phyloP scores from a whole-genome alignment of 208 protist genomes.

The Leishmania guyanensis region DNA sequence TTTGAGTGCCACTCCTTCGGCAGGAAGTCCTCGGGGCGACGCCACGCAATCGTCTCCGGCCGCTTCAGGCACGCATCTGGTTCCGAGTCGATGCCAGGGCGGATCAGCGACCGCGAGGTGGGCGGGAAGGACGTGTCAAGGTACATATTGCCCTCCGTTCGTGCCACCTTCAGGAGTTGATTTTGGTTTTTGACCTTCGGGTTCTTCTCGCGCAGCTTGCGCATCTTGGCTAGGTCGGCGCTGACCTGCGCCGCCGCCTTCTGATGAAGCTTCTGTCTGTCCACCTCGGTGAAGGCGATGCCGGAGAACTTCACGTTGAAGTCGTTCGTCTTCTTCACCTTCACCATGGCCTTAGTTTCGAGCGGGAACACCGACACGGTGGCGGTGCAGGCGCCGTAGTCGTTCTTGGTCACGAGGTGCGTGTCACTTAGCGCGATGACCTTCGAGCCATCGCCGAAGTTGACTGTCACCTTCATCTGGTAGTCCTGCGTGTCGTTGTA shows the following conservation, averaged over 20 bases:
- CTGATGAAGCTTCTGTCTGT: conserved; percentile 20
- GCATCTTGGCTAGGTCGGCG: conserved; percentile 30
- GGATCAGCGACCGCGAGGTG: conserved; percentile 42
- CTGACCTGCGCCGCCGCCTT: conserved; percentile 16
- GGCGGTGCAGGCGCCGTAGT: conserved; percentile 37
- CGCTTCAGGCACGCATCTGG: conserved; percentile 30
- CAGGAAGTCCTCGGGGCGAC: conserved; percentile 57
- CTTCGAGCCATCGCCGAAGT: conserved; percentile 45
- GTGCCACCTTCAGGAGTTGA: conserved; percentile 39
- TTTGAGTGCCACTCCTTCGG: conserved; percentile 42
- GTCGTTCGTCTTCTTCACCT: conserved; percentile 40
- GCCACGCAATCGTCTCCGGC: conserved; percentile 45
- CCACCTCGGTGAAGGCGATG: conserved; percentile 30
- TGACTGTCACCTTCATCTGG: conserved; percentile 56
- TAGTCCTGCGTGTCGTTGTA: conserved; percentile 85
- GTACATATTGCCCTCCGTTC: conserved; percentile 41
- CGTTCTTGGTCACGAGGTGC: conserved; percentile 25
- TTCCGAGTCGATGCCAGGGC: conserved; percentile 40
- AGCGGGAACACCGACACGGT: conserved; percentile 38
- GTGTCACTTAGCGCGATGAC: conserved; percentile 24
- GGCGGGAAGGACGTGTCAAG: conserved; percentile 63
- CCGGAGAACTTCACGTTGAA: conserved; percentile 34
- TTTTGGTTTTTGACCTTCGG: conserved; percentile 36
- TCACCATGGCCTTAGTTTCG: conserved; percentile 48
- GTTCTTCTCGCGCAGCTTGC: conserved; percentile 22